These are phyloP conservation scores for Solanum hybrid DNA, from an alignment of 305 asterid species.

Conservation along the genomic window DNA sequence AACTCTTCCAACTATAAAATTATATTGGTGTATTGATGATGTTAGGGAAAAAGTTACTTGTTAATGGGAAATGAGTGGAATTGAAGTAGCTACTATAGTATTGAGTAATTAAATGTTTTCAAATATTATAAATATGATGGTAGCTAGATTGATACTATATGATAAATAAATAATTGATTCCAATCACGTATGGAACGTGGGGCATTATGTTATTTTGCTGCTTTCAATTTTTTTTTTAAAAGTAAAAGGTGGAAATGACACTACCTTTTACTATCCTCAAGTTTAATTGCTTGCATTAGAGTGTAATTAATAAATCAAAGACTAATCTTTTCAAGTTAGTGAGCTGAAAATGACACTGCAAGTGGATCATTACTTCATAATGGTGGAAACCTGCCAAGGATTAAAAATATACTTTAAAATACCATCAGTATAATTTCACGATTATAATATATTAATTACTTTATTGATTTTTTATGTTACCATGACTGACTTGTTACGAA, in stretches of 20 bases:
- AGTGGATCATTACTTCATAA: background rate
- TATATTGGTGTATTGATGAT: background rate
- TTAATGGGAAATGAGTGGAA: background rate
- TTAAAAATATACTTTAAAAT: background rate
- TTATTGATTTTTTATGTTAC: too few species aligned
- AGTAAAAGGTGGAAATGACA: background rate
- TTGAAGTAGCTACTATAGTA: background rate
- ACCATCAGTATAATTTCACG: background rate
- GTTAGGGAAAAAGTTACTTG: background rate
- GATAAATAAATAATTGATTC: background rate
- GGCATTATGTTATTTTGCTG: constrained; percentile 7
- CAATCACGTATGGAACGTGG: constrained; percentile 2
- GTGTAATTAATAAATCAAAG: background rate
- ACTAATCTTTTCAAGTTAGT: background rate
- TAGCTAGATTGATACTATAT: background rate
- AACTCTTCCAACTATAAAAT: background rate
- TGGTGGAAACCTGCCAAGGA: background rate
- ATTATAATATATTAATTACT: background rate
- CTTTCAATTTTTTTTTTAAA: background rate
- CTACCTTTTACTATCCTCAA: background rate
- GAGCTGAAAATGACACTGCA: background rate
- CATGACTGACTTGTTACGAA: background rate
- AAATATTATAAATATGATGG: background rate
- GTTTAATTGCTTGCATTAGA: background rate
- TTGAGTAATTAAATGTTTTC: background rate